These are phyloP conservation scores for Houttuynia cordata DNA, from an alignment of 164 flowering plant species.

Conservation along the genomic window DNA sequence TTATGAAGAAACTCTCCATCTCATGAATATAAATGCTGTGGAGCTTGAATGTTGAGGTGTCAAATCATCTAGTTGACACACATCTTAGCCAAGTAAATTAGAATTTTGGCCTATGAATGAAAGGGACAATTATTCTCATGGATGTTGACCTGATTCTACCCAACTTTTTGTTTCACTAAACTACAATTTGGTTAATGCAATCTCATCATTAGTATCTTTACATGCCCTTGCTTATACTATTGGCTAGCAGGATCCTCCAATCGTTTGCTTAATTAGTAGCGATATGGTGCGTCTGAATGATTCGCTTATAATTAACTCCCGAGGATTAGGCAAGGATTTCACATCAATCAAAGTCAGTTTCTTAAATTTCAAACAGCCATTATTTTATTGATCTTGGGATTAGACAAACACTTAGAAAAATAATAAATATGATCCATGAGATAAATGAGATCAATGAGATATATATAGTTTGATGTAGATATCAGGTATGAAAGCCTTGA, in stretches of 20 bases:
- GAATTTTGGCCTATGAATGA: no score
- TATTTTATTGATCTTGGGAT: background rate
- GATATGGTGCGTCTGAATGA: background rate
- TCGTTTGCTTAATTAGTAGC: background rate
- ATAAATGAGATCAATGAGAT: background rate
- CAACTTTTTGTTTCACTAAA: background rate
- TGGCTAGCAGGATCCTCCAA: background rate
- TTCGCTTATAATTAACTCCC: background rate
- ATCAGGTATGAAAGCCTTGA: background rate
- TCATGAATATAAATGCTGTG: no score
- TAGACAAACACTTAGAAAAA: no score
- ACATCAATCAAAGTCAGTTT: background rate
- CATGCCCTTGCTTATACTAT: background rate
- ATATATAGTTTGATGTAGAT: background rate
- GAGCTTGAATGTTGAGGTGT: background rate
- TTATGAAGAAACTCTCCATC: no score
- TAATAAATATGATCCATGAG: background rate
- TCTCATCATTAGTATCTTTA: background rate
- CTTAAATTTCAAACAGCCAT: background rate
- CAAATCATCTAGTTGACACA: no score
- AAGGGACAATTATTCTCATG: no score
- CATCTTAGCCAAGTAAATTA: no score
- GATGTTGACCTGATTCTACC: background rate
- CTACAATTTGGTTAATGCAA: no score
- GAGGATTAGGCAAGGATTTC: background rate